Base-by-base conservation (phyloP, 768 basidiomycete species). In the Grammothele lineata region DNA sequence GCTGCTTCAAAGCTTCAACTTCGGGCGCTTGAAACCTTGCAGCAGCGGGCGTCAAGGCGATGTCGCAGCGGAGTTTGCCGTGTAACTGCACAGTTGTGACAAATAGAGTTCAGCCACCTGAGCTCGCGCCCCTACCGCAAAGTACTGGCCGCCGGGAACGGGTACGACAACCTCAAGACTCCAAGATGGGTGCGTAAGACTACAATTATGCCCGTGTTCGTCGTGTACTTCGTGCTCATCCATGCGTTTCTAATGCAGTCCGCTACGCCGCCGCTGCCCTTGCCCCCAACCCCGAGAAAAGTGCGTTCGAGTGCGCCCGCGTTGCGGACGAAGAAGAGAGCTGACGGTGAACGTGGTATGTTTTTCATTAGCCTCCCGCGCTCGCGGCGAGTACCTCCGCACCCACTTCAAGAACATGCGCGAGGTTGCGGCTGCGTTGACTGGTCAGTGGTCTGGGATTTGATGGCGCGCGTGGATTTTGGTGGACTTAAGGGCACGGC, bases 321-420 rank as follows among this genome's bases (percentile, higher is more conserved):
- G 47, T 15, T 38, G 37, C 34, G 39, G 36, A 33, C 6, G 24
- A 10, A 25, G 30, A 37, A 19, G 36, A 46, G 35, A 36, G 27
- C 41, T 53, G 39, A 53, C 43, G 33, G 39, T 47, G 42, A 36
- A 30, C 43, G 35, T 36, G 25, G 39, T 36, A 32, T 21, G 33
- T 55, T 40, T 66, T 32, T n/a, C n/a, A n/a, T n/a, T 67, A 95
- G 92, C 89, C 68, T 84, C 94, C 63, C 87, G 81, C 64, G 87
- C 94, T 50, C 87, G 88, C 63, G 93, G 93, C 62, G 92, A 95
- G 76, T 93, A 97, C 80, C 83, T 96, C 65, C 90, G 94, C 62
- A 98, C 96, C 39, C 95, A 97, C 77, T 99, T 96, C 85, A 99
- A 99, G 87, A 99, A 98, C 82, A 98, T 96, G 92, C 85, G 91